Conservation (phyloP, 2,329 filamentous ascomycete species). For the Cyphellophora attinorum region DNA sequence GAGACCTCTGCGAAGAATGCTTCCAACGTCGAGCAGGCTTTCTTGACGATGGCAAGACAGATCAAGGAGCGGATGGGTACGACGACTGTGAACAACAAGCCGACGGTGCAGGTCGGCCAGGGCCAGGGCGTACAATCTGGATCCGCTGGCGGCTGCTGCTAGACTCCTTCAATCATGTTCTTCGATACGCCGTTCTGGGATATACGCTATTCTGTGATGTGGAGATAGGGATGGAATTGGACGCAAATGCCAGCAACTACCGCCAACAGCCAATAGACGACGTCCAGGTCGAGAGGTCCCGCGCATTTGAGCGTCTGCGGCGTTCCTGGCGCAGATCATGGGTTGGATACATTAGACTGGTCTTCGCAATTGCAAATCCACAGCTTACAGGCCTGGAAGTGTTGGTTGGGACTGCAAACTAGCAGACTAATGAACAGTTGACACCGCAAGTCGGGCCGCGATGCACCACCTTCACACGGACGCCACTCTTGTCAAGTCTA, state of each 20-base stretch:
- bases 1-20: conserved; percentile 99
- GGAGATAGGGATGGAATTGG: background rate
- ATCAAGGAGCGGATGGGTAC: conserved; percentile 99
- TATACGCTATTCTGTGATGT: conserved; percentile 1
- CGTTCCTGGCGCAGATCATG: background rate
- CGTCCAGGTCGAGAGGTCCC: no score
- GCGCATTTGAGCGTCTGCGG: background rate
- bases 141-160: conserved; percentile 83
- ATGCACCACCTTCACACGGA: no score
- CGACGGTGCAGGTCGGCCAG: conserved; percentile 88
- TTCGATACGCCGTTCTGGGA: background rate
- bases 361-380: background rate
- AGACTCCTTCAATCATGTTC: conserved; percentile 36
- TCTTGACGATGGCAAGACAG: conserved; percentile 98
- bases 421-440: conserved; percentile 1
- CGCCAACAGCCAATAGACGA: background rate
- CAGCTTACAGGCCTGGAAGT: background rate
- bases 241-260: background rate
- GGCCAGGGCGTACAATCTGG: conserved; percentile 88
- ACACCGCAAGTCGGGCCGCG: no score
- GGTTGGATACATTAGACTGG: background rate
- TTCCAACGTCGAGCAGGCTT: conserved; percentile 98
- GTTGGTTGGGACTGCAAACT: background rate
- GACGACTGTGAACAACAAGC: conserved; percentile 93
- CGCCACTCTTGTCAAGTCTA: no score